Evolutionary conservation across 306 rosid genomes (phyloP).

Genomic region (Glycyrrhiza uralensis): DNA sequence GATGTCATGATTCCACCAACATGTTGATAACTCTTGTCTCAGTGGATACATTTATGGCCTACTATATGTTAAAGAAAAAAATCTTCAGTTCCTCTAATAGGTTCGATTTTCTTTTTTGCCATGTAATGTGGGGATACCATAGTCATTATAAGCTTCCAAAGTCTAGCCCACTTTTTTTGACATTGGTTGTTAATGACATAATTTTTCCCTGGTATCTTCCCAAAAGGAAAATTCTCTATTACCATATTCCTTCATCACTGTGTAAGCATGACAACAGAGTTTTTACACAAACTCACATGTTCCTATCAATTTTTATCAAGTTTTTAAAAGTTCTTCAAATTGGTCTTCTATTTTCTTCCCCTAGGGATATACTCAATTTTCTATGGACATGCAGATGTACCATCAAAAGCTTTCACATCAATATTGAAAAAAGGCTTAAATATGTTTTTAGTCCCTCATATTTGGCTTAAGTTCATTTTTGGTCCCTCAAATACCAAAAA

Average conservation of each 20-base stretch:
- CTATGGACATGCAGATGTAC: too few relatives aligned
- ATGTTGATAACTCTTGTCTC: slow-evolving; percentile 67
- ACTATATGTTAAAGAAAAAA: slow-evolving; percentile 42
- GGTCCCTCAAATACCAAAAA: too few relatives aligned
- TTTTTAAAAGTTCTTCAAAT: not conserved
- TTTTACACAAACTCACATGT: not conserved
- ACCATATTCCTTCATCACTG: not conserved
- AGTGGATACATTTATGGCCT: slow-evolving; percentile 61
- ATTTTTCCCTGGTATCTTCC: too few relatives aligned
- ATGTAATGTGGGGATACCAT: slow-evolving; percentile 31
- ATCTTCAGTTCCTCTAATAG: slow-evolving; percentile 25
- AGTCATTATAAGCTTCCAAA: slow-evolving; percentile 15
- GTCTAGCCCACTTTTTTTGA: slow-evolving; percentile 20
- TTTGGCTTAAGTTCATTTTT: too few relatives aligned
- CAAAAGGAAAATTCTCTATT: too few relatives aligned
- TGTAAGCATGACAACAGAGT: not conserved
- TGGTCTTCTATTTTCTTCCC: not conserved
- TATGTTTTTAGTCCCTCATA: too few relatives aligned
- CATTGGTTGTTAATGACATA: not conserved
- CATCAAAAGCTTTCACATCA: too few relatives aligned
- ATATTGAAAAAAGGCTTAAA: too few relatives aligned
- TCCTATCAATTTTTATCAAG: not conserved
- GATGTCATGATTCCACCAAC: slow-evolving; percentile 70
- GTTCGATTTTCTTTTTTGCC: slow-evolving; percentile 22
- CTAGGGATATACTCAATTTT: not conserved